Evolutionary conservation across 108 stramenopile genomes (phyloP), one percentile per base, ranked within the genome.

Genomic region (Cyclotella sp.): DNA sequence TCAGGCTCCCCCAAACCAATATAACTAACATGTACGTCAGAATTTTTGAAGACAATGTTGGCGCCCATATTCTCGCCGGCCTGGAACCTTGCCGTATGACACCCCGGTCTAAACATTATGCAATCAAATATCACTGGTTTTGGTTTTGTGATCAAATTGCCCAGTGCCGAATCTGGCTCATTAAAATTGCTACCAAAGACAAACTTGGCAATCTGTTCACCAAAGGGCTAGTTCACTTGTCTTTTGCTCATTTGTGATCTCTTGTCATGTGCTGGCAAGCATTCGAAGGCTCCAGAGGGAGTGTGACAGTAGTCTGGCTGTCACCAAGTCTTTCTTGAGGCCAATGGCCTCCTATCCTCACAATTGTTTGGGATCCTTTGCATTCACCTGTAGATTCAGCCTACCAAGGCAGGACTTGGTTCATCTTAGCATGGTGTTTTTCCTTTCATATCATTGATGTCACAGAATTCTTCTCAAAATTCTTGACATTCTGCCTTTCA

Each of bases 11-110:
- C 3, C 3, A 7, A 19, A 3, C 5, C 13, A 0, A 28, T 10
- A 19, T 45, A 51, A 12, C 75, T 16, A 52, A 67, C 11, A 58
- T 89, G 41, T 57, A 82, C 22, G 61, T 73, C 16, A 86, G 27
- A 10, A 75, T 90, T 1, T 57, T 54, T 26, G 87, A 90, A 79
- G 89, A 90, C 61, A 88, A 90, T 46, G 71, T 51, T 28, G 86
- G 81, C 16, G 85, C 87, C 0, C 72, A 85, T 4, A 72, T 24
- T 9, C 47, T 90, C 11, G 85, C 72, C 13, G 58, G 66, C 15
- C 42, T 55, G 9, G 63, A 74, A 3, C 67, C 57, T 41, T 67
- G 57, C 0, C 70, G 72, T 34, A 75, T 83, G 57, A 71, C 76
- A 7, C 84, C 82, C 15, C 26, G 84, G 0, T 76, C 78, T 29